Percentiles rank a stretch among this genome's conserved stretches.
These are phyloP conservation scores for Wallacemonas rigidus DNA, from an alignment of 208 protist genomes.

Conservation along the genomic window DNA sequence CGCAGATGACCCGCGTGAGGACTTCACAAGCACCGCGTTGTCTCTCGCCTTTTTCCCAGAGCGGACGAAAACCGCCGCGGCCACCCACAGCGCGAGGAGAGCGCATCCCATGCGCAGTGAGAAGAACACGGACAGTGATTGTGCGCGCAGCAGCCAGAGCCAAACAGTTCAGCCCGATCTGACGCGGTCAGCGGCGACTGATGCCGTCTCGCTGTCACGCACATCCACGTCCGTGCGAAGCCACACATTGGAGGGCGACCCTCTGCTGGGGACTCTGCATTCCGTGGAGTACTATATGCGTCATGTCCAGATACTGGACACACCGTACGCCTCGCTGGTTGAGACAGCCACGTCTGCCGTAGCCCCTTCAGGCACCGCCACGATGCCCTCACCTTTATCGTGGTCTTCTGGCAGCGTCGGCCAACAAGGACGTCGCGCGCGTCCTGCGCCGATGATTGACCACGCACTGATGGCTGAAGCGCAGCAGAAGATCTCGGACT, in stretches of 20 bases:
- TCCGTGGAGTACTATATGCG: conserved; percentile 16
- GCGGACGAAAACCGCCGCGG: not conserved
- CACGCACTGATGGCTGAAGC: not conserved
- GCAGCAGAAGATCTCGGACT: not conserved
- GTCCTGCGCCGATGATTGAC: not conserved
- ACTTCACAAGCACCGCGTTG: not conserved
- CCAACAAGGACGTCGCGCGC: not conserved
- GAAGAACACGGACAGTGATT: too few relatives aligned
- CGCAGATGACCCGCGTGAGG: not conserved
- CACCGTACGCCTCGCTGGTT: not conserved
- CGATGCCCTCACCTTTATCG: not conserved
- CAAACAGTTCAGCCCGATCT: not conserved
- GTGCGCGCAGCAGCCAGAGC: not conserved
- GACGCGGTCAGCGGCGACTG: not conserved
- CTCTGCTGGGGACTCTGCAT: conserved; percentile 4
- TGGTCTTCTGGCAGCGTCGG: too few relatives aligned
- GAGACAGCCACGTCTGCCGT: not conserved
- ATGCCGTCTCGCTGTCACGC: not conserved
- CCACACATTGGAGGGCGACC: not conserved
- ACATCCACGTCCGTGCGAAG: not conserved
- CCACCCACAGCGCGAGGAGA: not conserved
- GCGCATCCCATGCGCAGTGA: too few relatives aligned
- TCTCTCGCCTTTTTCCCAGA: conserved; percentile 8
- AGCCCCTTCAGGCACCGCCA: not conserved
- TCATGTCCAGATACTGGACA: not conserved